Conservation (phyloP, 202 grass and related monocot species). For the Alloteropsis angusta region DNA sequence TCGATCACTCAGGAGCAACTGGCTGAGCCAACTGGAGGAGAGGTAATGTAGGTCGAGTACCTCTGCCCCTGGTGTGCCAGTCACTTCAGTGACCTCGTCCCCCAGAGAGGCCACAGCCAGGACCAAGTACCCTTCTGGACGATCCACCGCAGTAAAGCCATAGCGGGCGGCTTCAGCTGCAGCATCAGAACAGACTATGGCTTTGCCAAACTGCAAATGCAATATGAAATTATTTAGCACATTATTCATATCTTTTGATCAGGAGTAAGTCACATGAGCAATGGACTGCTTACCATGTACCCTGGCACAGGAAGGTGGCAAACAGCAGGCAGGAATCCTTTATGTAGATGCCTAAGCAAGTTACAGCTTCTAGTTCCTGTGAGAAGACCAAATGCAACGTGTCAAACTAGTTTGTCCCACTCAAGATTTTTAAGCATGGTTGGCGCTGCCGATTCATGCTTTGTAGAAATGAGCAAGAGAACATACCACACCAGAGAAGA, state of each 20-base stretch:
- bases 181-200: conserved; percentile 67
- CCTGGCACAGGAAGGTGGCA: conserved; percentile 68
- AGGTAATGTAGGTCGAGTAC: not conserved
- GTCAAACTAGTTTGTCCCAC: not conserved
- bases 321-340: conserved; percentile 52
- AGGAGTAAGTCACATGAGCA: not conserved
- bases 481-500: conserved; percentile 86
- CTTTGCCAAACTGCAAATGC: conserved; percentile 53
- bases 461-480: not conserved
- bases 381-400: not conserved
- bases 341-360: conserved; percentile 58
- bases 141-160: conserved; percentile 62
- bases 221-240: not conserved
- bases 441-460: not conserved
- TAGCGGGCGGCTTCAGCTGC: conserved; percentile 61
- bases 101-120: conserved; percentile 58
- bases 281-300: conserved; percentile 57
- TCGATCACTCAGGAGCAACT: not conserved
- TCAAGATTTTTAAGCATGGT: not conserved
- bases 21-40: not conserved
- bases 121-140: conserved; percentile 59
- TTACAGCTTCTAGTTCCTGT: conserved; percentile 76
- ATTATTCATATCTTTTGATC: not conserved
- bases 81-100: conserved; percentile 48
- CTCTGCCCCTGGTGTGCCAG: conserved; percentile 29